A percentile compares a stretch with the other conserved stretches of the same genome.
Conservation (phyloP, 306 rosid species). For the Gastrolobium villosum region DNA sequence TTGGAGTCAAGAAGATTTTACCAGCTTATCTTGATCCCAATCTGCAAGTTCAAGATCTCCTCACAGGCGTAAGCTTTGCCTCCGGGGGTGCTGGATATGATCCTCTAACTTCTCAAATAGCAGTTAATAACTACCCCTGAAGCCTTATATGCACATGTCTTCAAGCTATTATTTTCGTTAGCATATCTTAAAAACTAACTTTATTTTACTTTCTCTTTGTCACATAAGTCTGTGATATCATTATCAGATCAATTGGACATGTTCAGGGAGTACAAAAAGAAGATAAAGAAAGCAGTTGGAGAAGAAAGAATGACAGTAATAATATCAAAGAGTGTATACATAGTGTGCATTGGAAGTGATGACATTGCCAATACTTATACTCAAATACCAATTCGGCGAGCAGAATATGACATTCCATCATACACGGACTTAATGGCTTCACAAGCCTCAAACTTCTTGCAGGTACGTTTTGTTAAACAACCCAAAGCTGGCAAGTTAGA, state of each 20-base stretch:
- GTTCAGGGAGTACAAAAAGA: slow-evolving; percentile 65
- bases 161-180: background rate
- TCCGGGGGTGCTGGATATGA: slow-evolving; percentile 82
- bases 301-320: slow-evolving; percentile 46
- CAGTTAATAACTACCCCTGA: slow-evolving; percentile 46
- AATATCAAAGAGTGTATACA: slow-evolving; percentile 65
- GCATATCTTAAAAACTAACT: slow-evolving; percentile 27
- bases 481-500: background rate
- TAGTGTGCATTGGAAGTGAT: slow-evolving; percentile 64
- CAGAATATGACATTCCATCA: slow-evolving; percentile 55
- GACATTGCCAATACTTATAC: slow-evolving; percentile 75
- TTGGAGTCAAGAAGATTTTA: slow-evolving; percentile 67
- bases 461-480: slow-evolving; percentile 51
- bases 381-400: slow-evolving; percentile 52
- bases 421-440: slow-evolving; percentile 70
- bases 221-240: slow-evolving; percentile 62
- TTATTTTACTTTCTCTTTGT: background rate
- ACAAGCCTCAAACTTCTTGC: slow-evolving; percentile 60
- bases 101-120: slow-evolving; percentile 69
- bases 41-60: slow-evolving; percentile 65
- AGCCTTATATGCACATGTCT: background rate
- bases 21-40: slow-evolving; percentile 75
- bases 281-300: slow-evolving; percentile 60
- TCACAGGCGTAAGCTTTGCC: slow-evolving; percentile 82
- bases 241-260: slow-evolving; percentile 61